These are phyloP conservation scores for Neohortaea acidophila DNA, from an alignment of 495 filamentous ascomycete genomes.

Conservation along the genomic window DNA sequence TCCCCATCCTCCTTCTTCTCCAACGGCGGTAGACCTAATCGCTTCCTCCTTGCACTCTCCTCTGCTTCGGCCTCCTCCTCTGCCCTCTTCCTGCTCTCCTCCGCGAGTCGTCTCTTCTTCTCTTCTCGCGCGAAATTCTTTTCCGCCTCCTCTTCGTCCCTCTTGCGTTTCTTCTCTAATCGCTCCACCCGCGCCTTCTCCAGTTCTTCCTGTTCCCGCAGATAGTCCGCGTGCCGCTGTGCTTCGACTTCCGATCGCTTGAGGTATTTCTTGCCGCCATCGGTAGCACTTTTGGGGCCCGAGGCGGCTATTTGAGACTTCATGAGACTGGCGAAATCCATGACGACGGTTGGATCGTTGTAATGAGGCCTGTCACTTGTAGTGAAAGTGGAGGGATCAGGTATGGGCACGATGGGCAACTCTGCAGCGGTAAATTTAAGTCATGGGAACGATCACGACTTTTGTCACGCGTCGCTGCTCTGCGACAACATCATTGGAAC, in stretches of 20 bases:
- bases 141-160: constrained; percentile 71
- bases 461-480: no score
- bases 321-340: constrained; percentile 94
- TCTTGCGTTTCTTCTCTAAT: constrained; percentile 61
- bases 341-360: no score
- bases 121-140: constrained; percentile 55
- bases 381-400: no score
- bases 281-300: constrained; percentile 30
- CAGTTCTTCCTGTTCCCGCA: constrained; percentile 55
- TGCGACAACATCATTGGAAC: background rate
- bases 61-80: constrained; percentile 51
- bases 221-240: constrained; percentile 64
- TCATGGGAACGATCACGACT: no score
- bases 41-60: constrained; percentile 40
- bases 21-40: constrained; percentile 59
- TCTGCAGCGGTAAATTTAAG: no score
- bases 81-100: constrained; percentile 53
- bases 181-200: constrained; percentile 53
- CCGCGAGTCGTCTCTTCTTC: constrained; percentile 63
- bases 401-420: no score
- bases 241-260: constrained; percentile 79
- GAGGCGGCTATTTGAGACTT: constrained; percentile 72
- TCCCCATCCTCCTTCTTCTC: constrained; percentile 26
- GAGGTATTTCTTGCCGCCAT: constrained; percentile 58
- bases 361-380: no score